These are phyloP conservation scores for Oryza glumipatula DNA, from an alignment of 176 grass and related monocot genomes.

Conservation along the genomic window DNA sequence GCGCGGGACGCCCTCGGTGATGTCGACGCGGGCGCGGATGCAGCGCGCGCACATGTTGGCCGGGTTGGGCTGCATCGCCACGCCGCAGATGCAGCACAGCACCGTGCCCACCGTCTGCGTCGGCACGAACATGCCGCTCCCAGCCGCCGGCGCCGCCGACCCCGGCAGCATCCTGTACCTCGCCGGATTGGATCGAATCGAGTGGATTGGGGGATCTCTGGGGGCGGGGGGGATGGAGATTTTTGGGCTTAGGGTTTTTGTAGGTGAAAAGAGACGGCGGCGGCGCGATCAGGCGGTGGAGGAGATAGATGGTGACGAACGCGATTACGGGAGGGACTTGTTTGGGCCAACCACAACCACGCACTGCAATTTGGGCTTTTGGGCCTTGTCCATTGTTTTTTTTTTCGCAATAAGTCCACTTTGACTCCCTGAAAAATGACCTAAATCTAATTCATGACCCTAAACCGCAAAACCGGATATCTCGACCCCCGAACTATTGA, in stretches of 20 bases:
- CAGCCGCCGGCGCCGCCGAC: slow-evolving; percentile 51
- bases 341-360: background rate
- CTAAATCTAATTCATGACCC: too few species aligned
- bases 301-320: slow-evolving; percentile 20
- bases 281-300: background rate
- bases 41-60: slow-evolving; percentile 94
- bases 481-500: too few species aligned
- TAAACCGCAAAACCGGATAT: too few species aligned
- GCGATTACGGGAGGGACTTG: slow-evolving; percentile 26
- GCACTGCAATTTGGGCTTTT: background rate
- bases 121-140: slow-evolving; percentile 86
- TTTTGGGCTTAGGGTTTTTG: slow-evolving; percentile 50
- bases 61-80: slow-evolving; percentile 78
- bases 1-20: slow-evolving; percentile 66
- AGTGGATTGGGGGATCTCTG: background rate
- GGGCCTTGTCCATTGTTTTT: background rate
- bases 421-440: too few species aligned
- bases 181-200: slow-evolving; percentile 7
- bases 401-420: too few species aligned
- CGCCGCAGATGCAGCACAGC: slow-evolving; percentile 92
- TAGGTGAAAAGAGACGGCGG: slow-evolving; percentile 5
- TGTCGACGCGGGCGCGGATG: slow-evolving; percentile 75
- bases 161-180: slow-evolving; percentile 42
- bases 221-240: slow-evolving; percentile 19
- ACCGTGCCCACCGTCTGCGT: slow-evolving; percentile 84